Evolutionary conservation across 2,329 filamentous ascomycete genomes (phyloP), one percentile per base, ranked within the genome.

Genomic region (Colletotrichum sp.): DNA sequence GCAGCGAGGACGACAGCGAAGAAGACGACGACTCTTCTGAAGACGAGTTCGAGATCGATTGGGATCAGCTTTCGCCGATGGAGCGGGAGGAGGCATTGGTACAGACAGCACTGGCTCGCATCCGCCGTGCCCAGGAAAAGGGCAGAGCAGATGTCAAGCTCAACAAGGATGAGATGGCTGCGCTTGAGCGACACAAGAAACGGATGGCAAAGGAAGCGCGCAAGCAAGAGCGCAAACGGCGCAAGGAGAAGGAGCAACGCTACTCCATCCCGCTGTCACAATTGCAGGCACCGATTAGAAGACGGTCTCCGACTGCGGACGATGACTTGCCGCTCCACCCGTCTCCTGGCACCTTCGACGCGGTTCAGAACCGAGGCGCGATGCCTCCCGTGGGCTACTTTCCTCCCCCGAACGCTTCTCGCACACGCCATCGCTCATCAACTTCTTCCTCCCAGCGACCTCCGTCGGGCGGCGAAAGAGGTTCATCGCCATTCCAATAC

Each of bases 101-200:
- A 78, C 93, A 96, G 78, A 92, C 92, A 78, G 96, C 96, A 55
- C 86, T 97, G 84, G 92, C 93, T 80, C 93, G 95, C 78, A 97
- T 98, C 81, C 91, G 93, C 78, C 91, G 92, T 78, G 95, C 96
- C 18, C 93, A 95, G 82, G 91, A 91, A 77, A 92, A 92, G 80
- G 96, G 96, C 77, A 94, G 93, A 83, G 88, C 90, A 60, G 94
- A 97, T 73, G 95, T 98, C 71, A 94, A 93, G 82, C 89, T 98
- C 77, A 95, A 91, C 79, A 91, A 93, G 80, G 92, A 94, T 70
- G 96, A 98, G 84, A 88, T 98, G 79, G 94, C 93, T 77, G 96
- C 95, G 62, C 88, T 98, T 79, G 94, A 96, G 82, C 91, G 92
- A 77, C 89, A 90, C 80, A 87, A 90, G 77, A 91, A 92, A 82